Evolutionary conservation across 352 stramenopile genomes (phyloP), one percentile per base, ranked within the genome.

Genomic region (Thalassiosira hispida): DNA sequence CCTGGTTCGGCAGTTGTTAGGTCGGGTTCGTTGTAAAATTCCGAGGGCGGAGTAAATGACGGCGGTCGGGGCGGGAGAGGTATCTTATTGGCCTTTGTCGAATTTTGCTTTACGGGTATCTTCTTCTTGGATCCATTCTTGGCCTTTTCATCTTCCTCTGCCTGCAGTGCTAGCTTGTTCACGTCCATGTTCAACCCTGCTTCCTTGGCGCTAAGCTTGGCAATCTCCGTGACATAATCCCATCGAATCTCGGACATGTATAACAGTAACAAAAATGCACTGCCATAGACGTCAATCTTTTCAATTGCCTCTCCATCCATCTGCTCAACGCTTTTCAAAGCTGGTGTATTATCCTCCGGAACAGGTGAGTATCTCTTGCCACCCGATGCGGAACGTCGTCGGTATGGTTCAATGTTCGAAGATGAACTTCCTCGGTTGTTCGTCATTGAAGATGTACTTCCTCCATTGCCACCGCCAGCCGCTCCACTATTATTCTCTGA

Each of bases 171-270:
- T 44, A 83, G 33, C n/a, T 88, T 78, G 68, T 93, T 93, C 2
- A 91, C 86, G 74, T 93, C 88, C 70, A 86, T 82, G 9, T 76
- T 76, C 20, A 91, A 56, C 7, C 74, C 74, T 20, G 79, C 83
- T 3, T 27, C 27, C 51, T 84, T 74, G 11, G 88, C 84, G 20
- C 79, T 80, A 9, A 71, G 20, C 53, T 70, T 71, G 2, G 88
- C 86, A 61, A 90, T 85, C 7, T 81, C 66, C 1, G 77, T 67
- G 1, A 91, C 79, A 29, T 79, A 73, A 68, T 91, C 86, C 86
- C 88, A 93, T 27, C 86, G 56, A 16, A 64, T 57, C 44, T 91
- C 83, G 0, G 87, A 89, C 55, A 89, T 73, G 74, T 86, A 83
- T 2, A 89, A 29, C 47, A 89, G 44, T 25, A 93, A 49, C 18